Conservation (phyloP, 495 filamentous ascomycete species). For the Aspergillus sparsus region DNA sequence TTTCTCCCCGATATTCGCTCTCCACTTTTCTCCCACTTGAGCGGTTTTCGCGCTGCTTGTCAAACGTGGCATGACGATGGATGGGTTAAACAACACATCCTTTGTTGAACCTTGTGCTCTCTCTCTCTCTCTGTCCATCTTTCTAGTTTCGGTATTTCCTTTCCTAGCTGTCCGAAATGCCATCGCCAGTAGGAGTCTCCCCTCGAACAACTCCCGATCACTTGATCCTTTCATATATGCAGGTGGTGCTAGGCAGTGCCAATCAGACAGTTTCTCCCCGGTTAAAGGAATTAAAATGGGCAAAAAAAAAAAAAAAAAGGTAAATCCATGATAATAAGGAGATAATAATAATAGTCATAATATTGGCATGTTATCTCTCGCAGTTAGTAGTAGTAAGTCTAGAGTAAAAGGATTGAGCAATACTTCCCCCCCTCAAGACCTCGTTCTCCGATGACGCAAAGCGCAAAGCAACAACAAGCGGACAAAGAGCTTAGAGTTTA, state of each 20-base stretch:
- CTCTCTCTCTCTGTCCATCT: background rate
- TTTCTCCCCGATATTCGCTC: background rate
- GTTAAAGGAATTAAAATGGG: too few species aligned
- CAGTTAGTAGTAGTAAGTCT: background rate
- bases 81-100: background rate
- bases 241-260: background rate
- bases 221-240: constrained; percentile 1
- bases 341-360: too few species aligned
- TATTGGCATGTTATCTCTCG: too few species aligned
- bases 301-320: too few species aligned
- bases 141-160: background rate
- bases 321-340: too few species aligned
- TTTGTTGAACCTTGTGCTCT: background rate
- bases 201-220: background rate
- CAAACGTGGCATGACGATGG: constrained; percentile 1
- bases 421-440: background rate
- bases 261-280: too few species aligned
- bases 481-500: background rate
- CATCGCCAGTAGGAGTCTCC: background rate
- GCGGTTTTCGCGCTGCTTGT: background rate
- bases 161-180: constrained; percentile 6
- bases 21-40: background rate
- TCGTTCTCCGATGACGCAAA: background rate
- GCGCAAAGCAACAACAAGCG: background rate
- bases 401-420: too few species aligned